Evolutionary conservation across 2,329 filamentous ascomycete species (phyloP).

Genomic region (Falciphora oryzae): DNA sequence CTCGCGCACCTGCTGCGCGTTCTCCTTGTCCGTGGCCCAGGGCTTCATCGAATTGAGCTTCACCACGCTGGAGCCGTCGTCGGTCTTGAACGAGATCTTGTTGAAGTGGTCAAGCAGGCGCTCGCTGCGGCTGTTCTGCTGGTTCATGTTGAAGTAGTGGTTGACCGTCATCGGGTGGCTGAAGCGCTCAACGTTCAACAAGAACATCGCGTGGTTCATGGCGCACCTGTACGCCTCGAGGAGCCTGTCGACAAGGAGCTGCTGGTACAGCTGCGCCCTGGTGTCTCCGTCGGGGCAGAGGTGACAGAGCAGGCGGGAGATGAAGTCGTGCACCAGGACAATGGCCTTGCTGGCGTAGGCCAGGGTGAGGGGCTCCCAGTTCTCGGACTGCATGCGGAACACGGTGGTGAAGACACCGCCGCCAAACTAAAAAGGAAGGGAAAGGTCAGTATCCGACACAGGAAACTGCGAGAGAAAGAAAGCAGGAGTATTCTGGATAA

Average conservation of each 20-base stretch:
- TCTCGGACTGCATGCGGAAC: slow-evolving; percentile 48
- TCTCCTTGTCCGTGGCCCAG: slow-evolving; percentile 14
- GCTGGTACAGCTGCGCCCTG: slow-evolving; percentile 33
- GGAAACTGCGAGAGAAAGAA: too few relatives aligned
- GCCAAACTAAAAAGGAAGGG: slow-evolving; percentile 25
- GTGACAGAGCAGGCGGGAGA: slow-evolving; percentile 32
- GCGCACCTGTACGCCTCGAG: slow-evolving; percentile 38
- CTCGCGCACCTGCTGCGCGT: slow-evolving; percentile 23
- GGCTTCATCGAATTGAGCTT: background rate
- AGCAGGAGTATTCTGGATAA: slow-evolving; percentile 16
- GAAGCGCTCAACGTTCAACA: slow-evolving; percentile 45
- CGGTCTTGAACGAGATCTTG: background rate
- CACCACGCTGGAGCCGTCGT: background rate
- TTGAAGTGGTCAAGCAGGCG: slow-evolving; percentile 13
- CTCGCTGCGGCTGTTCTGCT: slow-evolving; percentile 22
- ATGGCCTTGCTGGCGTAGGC: slow-evolving; percentile 48
- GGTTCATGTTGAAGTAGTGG: slow-evolving; percentile 41
- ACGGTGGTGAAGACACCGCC: slow-evolving; percentile 33
- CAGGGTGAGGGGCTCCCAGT: slow-evolving; percentile 43
- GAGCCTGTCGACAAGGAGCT: slow-evolving; percentile 41
- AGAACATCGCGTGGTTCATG: slow-evolving; percentile 41
- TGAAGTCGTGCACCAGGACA: slow-evolving; percentile 46
- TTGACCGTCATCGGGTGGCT: slow-evolving; percentile 45
- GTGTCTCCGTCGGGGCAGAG: slow-evolving; percentile 40
- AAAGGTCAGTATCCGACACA: slow-evolving; percentile 12